Evolutionary conservation across 2,329 filamentous ascomycete genomes (phyloP).

Genomic region (Epicoccum sorghinum): DNA sequence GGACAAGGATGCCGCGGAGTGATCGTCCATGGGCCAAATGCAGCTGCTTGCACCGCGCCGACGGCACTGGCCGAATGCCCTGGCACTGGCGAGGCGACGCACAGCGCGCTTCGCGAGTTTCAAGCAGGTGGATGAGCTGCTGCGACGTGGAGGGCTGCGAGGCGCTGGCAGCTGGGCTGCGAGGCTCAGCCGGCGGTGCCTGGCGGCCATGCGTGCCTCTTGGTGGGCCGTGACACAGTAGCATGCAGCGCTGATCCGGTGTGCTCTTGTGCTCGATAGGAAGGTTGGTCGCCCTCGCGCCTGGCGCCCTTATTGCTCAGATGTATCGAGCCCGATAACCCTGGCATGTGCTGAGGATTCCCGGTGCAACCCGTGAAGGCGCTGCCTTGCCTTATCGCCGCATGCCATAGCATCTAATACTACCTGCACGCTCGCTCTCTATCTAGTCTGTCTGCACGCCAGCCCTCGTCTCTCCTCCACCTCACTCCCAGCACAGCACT

Average conservation of each 20-base stretch:
- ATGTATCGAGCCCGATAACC: conserved; percentile 24
- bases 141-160: conserved; percentile 6
- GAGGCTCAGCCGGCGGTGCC: conserved; percentile 18
- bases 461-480: conserved; percentile 1
- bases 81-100: neutral
- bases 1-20: conserved; percentile 2
- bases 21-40: conserved; percentile 1
- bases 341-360: conserved; percentile 8
- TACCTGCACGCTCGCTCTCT: neutral
- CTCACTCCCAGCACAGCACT: neutral
- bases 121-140: conserved; percentile 4
- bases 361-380: conserved; percentile 10
- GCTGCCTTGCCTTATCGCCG: conserved; percentile 19
- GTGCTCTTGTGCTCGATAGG: conserved; percentile 20
- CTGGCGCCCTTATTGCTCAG: conserved; percentile 20
- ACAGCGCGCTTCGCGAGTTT: conserved; percentile 9
- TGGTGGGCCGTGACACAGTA: conserved; percentile 12
- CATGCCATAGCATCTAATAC: neutral
- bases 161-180: neutral
- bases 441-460: neutral
- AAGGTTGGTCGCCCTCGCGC: conserved; percentile 28
- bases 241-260: conserved; percentile 18
- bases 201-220: conserved; percentile 13
- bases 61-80: neutral
- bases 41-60: neutral